Evolutionary conservation across 2,329 filamentous ascomycete species (phyloP), one percentile per base, ranked within the genome.

Genomic region (Colletotrichum sp.): DNA sequence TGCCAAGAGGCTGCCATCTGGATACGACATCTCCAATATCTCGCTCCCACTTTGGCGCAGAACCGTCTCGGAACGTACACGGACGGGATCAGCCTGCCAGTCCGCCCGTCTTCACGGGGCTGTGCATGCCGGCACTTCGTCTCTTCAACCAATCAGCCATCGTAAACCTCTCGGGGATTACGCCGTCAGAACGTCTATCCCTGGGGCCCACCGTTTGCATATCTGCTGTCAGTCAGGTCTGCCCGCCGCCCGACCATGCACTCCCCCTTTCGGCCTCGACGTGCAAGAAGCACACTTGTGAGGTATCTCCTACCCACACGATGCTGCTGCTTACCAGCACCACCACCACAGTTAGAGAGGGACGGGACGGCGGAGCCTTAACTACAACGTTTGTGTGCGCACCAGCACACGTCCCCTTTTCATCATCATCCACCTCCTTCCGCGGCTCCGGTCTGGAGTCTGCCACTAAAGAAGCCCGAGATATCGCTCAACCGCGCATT

Each of bases 81-180:
- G 68, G 68, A 65, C 67, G 52, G 56, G 55, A 61, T 58, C 69
- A 60, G 13, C 73, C 55, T 64, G 43, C 32, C 30, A 55, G 26
- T 32, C 62, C 62, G n/a, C 32, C 61, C n/a, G 32, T 71, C 61
- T 21, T 52, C 36, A 21, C 61, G 38, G 55, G 62, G 62, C 73
- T 72, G 73, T 66, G 69, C 55, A 43, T 55, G 16, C 38, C 64
- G 73, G 73, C 55, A 72, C 43, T 68, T 58, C 21, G 62, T 38
- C 56, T 26, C 34, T n/a, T 18, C 64, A 62, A 21, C 73, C 73
- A 75, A 75, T 75, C 64, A 68, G 43, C 28, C 34, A 12, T 12
- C 16, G 26, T 13, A 38, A 21, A 1, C 6, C 55, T 43, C 62
- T 16, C 73, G 73, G 73, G 34, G 73, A 68, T 73, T 73, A 58